Base-by-base conservation (phyloP, 2,329 filamentous ascomycete species). In the Aspergillus aculeatus region DNA sequence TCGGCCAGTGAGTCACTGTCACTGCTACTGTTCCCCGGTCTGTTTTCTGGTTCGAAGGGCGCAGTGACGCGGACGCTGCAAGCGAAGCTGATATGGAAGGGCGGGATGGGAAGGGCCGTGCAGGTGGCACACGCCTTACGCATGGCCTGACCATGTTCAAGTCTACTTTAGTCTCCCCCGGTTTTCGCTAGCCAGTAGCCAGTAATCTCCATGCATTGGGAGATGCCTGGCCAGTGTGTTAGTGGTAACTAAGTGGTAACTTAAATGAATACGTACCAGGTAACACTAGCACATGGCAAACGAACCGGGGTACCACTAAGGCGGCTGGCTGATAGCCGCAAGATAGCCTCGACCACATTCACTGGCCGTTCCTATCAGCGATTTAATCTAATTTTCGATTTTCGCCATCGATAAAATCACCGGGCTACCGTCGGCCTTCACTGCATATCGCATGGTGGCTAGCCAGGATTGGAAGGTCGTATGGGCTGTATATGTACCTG, bases 371-470 rank as follows among this genome's bases (percentile, higher is more conserved):
- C 47, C 53, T 29, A 55, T 44, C 41, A 21, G n/a, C 38, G 16
- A 21, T 48, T 48, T 48, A 48, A 57, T 57, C 29, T 51, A 57
- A 51, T 48, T 47, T 23, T 48, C 47, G 29, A 51, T 48, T 47
- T 29, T 48, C 47, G 29, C 32, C 11, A 44, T 41, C 50, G 57
- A 56, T 56, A 56, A 12, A 59, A 35, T 38, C 54, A 49, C 35
- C 53, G 57, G 53, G 57, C 56, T 52, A 59, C 57, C 57, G 53
- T 59, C 53, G 57, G 57, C 52, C 7, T 21, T 59, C 19, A 16
- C 21, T 44, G 53, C 14, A 12, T 32, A 19, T 41, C 50, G 23
- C 16, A 26, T 41, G 31, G 32, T 35, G 14, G 10, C 41, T 48
- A 55, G 31, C 44, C 53, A 31, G 26, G 16, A 44, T 44, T 44